phyloP scores from a whole-genome alignment of 2,329 filamentous ascomycete species.

The Sporothrix variecibatus region DNA sequence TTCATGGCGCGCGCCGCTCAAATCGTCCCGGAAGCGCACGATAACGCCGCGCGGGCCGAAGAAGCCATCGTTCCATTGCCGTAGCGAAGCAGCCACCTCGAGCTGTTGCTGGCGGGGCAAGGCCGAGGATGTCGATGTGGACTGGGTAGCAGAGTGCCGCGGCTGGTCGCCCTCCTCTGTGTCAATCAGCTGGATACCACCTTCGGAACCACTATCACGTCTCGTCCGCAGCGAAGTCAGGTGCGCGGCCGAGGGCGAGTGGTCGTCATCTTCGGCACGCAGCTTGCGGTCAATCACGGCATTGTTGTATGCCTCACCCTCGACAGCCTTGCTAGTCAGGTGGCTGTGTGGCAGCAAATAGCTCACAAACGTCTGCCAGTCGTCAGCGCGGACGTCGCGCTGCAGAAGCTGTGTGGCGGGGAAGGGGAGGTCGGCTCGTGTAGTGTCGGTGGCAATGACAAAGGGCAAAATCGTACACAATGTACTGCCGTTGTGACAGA shows the following conservation, averaged over 20 bases:
- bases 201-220: not conserved
- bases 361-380: constrained; percentile 63
- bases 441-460: constrained; percentile 40
- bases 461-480: constrained; percentile 38
- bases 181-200: constrained; percentile 15
- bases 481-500: constrained; percentile 29
- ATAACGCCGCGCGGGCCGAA: constrained; percentile 53
- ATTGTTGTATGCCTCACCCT: constrained; percentile 41
- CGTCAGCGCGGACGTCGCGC: constrained; percentile 52
- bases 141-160: not conserved
- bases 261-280: constrained; percentile 42
- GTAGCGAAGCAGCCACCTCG: constrained; percentile 45
- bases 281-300: constrained; percentile 53
- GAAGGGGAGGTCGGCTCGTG: constrained; percentile 49
- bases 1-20: constrained; percentile 22
- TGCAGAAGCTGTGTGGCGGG: constrained; percentile 39
- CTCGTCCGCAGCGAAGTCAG: not conserved
- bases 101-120: constrained; percentile 20
- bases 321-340: not conserved
- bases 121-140: constrained; percentile 36
- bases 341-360: constrained; percentile 51
- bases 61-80: constrained; percentile 60
- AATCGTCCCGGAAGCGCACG: constrained; percentile 41
- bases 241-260: constrained; percentile 31
- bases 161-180: not conserved